phyloP scores from a whole-genome alignment of 805 yeast species.

The Groenewaldozyma salmanticensis region DNA sequence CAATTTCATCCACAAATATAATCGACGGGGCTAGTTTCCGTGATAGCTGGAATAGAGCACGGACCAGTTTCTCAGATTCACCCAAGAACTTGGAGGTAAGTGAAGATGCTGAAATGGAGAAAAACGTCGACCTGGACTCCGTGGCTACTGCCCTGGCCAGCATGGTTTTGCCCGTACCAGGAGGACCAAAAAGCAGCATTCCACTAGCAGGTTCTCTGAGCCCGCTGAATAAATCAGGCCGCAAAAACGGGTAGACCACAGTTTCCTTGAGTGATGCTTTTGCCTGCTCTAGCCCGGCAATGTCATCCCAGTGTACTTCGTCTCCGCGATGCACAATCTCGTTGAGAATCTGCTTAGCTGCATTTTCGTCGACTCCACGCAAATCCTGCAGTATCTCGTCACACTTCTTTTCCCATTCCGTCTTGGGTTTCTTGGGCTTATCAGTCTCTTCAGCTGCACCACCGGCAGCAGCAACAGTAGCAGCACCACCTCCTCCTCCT shows the following conservation, averaged over 20 bases:
- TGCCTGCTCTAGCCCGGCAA: slow-evolving; percentile 86
- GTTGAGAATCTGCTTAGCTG: slow-evolving; percentile 76
- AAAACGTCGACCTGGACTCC: slow-evolving; percentile 87
- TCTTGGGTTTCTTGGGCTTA: slow-evolving; percentile 1
- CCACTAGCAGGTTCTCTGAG: slow-evolving; percentile 91
- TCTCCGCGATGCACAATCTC: slow-evolving; percentile 88
- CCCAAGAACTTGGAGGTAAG: slow-evolving; percentile 77
- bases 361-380: slow-evolving; percentile 63
- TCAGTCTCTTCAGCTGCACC: not conserved
- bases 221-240: slow-evolving; percentile 89
- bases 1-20: slow-evolving; percentile 93
- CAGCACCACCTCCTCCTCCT: not conserved
- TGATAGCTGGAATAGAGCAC: slow-evolving; percentile 80
- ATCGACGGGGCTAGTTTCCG: slow-evolving; percentile 83
- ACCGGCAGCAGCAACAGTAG: too few relatives aligned
- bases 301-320: slow-evolving; percentile 89
- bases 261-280: slow-evolving; percentile 86
- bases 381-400: slow-evolving; percentile 27
- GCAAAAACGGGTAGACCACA: slow-evolving; percentile 86
- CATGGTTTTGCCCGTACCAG: slow-evolving; percentile 99
- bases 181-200: slow-evolving; percentile 95
- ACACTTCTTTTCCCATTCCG: slow-evolving; percentile 27
- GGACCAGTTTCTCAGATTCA: slow-evolving; percentile 86
- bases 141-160: slow-evolving; percentile 94
- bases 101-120: slow-evolving; percentile 83